These are phyloP conservation scores for Teratosphaeria nubilosa DNA, from an alignment of 2,329 filamentous ascomycete species.

Conservation along the genomic window DNA sequence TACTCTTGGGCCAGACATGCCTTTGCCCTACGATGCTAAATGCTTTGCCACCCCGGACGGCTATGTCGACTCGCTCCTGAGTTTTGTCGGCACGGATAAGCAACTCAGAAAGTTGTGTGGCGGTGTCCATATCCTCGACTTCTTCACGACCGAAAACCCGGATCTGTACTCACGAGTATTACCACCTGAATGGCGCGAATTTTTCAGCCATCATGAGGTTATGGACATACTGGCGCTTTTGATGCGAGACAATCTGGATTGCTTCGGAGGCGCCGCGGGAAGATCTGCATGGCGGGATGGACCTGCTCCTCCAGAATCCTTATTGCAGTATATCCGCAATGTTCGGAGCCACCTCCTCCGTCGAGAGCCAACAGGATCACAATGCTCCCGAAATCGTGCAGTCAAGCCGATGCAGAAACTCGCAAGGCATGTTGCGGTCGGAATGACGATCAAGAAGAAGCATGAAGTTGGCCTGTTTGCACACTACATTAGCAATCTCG, in stretches of 20 bases:
- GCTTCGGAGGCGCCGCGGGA: constrained; percentile 17
- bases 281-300: constrained; percentile 33
- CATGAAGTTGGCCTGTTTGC: constrained; percentile 91
- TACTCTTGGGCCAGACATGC: constrained; percentile 35
- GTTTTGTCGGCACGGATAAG: constrained; percentile 63
- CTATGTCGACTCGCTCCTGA: constrained; percentile 68
- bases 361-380: constrained; percentile 43
- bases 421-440: constrained; percentile 63
- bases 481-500: constrained; percentile 66
- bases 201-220: constrained; percentile 60
- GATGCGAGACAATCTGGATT: constrained; percentile 62
- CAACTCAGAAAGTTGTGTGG: constrained; percentile 85
- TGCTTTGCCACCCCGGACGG: constrained; percentile 58
- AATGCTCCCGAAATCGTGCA: constrained; percentile 21
- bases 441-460: constrained; percentile 93
- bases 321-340: constrained; percentile 62
- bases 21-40: constrained; percentile 58
- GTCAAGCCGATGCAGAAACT: constrained; percentile 42
- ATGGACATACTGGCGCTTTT: constrained; percentile 72
- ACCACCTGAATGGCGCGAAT: constrained; percentile 70
- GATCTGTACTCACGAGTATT: constrained; percentile 71
- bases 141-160: constrained; percentile 69
- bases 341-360: constrained; percentile 54
- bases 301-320: constrained; percentile 43
- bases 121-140: constrained; percentile 93